Percentiles rank a stretch among this genome's conserved stretches.
These are phyloP conservation scores for Leishmania gerbilli DNA, from an alignment of 208 protist genomes.

Conservation along the genomic window DNA sequence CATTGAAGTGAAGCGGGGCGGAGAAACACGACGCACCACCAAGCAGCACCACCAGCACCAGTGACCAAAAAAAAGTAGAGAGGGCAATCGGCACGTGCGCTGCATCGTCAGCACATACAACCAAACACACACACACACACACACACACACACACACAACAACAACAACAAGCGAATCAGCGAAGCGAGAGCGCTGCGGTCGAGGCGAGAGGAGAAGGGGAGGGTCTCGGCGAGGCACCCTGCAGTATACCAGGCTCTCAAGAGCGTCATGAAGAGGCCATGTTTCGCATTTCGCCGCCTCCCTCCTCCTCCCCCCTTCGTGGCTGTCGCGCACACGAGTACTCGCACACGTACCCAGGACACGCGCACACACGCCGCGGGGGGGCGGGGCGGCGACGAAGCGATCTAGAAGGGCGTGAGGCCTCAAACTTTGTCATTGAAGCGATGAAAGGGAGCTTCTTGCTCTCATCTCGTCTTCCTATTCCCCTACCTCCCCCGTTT, in stretches of 20 bases:
- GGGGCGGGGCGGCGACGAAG: neutral
- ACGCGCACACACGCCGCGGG: neutral
- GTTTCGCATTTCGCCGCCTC: neutral
- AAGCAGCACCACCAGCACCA: neutral
- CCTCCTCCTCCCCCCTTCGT: neutral
- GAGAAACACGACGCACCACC: neutral
- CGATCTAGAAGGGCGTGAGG: neutral
- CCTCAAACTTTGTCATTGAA: neutral
- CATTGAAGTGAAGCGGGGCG: neutral
- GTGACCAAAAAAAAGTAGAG: neutral
- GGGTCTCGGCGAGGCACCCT: neutral
- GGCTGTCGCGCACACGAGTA: neutral
- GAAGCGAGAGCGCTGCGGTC: neutral
- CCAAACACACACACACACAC: neutral
- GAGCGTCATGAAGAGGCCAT: neutral
- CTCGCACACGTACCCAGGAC: neutral
- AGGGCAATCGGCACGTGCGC: neutral
- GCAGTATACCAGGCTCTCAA: neutral
- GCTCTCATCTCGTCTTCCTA: neutral
- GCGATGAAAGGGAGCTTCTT: neutral
- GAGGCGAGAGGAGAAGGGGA: neutral
- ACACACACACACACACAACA: neutral
- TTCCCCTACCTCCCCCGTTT: neutral
- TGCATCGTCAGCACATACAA: neutral
- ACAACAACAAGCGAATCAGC: neutral